A percentile compares a stretch with the other conserved stretches of the same genome.
phyloP scores from a whole-genome alignment of 192 early-diverging fungal species.

The Backusella mclennaniae region DNA sequence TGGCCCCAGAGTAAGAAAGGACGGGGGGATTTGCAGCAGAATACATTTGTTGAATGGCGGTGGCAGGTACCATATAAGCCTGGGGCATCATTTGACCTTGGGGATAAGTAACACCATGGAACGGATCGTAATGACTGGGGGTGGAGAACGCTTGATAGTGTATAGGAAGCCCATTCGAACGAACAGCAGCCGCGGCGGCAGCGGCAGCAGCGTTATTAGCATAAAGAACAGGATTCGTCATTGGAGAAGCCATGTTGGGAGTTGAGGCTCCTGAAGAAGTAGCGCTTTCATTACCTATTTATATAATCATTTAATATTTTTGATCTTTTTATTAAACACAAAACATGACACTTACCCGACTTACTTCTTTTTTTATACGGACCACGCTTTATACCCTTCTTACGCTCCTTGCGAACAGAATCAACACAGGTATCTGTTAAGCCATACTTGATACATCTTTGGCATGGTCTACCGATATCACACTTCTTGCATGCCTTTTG shows the following conservation, averaged over 20 bases:
- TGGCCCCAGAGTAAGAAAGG: slow-evolving; percentile 12
- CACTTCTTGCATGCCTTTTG: slow-evolving; percentile 93
- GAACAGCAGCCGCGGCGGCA: not conserved
- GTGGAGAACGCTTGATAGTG: slow-evolving; percentile 17
- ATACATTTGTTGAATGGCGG: slow-evolving; percentile 25
- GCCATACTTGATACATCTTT: slow-evolving; percentile 73
- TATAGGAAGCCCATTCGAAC: slow-evolving; percentile 15
- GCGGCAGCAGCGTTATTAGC: not conserved
- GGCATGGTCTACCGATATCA: slow-evolving; percentile 79
- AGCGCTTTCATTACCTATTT: slow-evolving; percentile 11
- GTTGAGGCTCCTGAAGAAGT: slow-evolving; percentile 24
- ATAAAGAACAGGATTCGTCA: slow-evolving; percentile 11
- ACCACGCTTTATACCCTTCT: slow-evolving; percentile 80
- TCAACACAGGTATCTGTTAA: slow-evolving; percentile 68
- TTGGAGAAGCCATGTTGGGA: slow-evolving; percentile 11
- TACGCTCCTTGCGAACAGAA: slow-evolving; percentile 78
- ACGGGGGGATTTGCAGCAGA: slow-evolving; percentile 11
- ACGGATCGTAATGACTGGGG: slow-evolving; percentile 16
- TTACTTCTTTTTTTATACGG: slow-evolving; percentile 68
- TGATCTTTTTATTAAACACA: not conserved
- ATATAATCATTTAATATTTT: not conserved
- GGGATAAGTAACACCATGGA: slow-evolving; percentile 16
- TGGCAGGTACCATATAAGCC: slow-evolving; percentile 18
- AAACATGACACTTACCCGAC: slow-evolving; percentile 7
- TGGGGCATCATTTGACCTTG: slow-evolving; percentile 17